Conservation (phyloP, 2,329 filamentous ascomycete genomes). For the Neurospora sp. region DNA sequence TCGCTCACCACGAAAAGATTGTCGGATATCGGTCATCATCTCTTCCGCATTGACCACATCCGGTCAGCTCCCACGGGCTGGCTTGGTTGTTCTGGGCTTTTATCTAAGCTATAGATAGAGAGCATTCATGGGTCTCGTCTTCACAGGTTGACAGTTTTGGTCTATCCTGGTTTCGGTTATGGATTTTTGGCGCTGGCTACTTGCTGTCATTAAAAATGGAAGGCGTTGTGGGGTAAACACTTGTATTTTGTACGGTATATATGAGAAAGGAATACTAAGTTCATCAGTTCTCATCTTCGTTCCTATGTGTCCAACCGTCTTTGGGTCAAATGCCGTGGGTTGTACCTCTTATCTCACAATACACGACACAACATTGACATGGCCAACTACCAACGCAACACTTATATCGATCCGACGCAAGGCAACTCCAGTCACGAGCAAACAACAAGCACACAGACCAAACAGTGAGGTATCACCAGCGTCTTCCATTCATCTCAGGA, state of each 20-base stretch:
- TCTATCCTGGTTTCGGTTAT: background rate
- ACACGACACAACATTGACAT: no score
- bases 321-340: no score
- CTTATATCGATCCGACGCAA: no score
- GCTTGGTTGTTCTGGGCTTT: background rate
- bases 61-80: background rate
- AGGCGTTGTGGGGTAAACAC: background rate
- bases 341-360: no score
- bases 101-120: background rate
- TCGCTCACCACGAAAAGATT: background rate
- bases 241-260: background rate
- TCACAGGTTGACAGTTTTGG: background rate
- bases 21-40: background rate
- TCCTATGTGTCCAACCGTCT: no score
- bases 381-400: no score
- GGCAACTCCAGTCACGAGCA: background rate
- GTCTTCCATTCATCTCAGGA: background rate
- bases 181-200: background rate
- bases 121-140: background rate
- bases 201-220: background rate
- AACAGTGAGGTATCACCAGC: background rate
- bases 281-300: background rate
- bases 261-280: background rate
- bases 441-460: background rate
- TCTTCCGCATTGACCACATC: background rate